These are phyloP conservation scores for Sphagnum fallax DNA, from an alignment of 228 moss, liverwort and hornwort species.

Conservation along the genomic window DNA sequence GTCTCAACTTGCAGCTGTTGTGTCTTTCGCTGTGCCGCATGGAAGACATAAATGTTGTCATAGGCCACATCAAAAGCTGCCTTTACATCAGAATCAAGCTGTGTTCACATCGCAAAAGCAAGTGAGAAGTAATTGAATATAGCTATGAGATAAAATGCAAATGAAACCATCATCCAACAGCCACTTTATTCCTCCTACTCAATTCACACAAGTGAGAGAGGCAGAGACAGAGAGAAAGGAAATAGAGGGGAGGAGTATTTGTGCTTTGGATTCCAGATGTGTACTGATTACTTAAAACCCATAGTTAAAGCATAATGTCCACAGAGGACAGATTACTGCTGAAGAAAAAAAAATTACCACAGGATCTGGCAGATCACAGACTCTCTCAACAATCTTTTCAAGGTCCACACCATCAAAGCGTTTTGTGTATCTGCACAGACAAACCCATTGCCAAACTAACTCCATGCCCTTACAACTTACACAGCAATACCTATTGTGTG, in stretches of 20 bases:
- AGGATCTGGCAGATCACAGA: slow-evolving; percentile 75
- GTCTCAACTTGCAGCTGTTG: slow-evolving; percentile 94
- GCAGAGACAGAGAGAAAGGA: no score
- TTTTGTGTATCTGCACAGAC: slow-evolving; percentile 65
- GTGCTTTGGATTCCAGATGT: no score
- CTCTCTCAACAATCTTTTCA: slow-evolving; percentile 45
- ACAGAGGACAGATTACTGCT: no score
- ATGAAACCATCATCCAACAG: no score
- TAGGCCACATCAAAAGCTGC: slow-evolving; percentile 98
- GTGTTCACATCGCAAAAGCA: slow-evolving; percentile 7
- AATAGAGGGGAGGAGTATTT: no score
- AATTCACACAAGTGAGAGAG: no score
- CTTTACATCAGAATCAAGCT: slow-evolving; percentile 92
- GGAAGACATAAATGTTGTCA: slow-evolving; percentile 77
- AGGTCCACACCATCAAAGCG: slow-evolving; percentile 74
- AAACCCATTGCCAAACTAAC: background rate
- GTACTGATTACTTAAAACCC: no score
- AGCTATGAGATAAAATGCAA: background rate
- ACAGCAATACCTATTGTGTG: background rate
- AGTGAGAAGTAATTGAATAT: background rate
- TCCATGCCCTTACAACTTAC: background rate
- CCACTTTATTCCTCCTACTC: no score
- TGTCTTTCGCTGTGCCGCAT: slow-evolving; percentile 86
- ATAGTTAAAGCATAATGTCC: no score
- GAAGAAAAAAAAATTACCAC: slow-evolving; percentile 27